These are phyloP conservation scores for Botrytis cinerea DNA, from an alignment of 2,329 filamentous ascomycete genomes.

Conservation along the genomic window DNA sequence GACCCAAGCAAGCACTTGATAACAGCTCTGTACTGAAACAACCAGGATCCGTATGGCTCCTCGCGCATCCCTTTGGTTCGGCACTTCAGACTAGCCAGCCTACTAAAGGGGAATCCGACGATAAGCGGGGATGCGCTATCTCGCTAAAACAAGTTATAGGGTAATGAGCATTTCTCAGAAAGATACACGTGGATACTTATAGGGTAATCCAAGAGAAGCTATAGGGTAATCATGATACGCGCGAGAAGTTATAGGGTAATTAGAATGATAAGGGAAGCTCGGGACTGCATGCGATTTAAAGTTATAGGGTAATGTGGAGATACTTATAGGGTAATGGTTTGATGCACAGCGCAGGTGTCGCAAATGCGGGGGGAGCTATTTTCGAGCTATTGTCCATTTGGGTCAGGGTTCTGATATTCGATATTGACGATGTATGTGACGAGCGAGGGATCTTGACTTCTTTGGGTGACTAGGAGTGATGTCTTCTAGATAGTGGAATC, in stretches of 20 bases:
- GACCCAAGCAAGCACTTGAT: neutral
- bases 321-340: neutral
- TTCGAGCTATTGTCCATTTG: neutral
- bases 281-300: neutral
- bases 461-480: neutral
- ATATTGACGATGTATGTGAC: neutral
- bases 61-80: neutral
- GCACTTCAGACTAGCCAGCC: neutral
- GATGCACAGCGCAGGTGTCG: neutral
- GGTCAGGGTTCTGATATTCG: neutral
- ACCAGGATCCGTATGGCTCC: neutral
- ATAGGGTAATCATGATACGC: neutral
- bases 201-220: neutral
- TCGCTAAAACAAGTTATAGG: neutral
- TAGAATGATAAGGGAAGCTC: neutral
- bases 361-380: slow-evolving; percentile 8
- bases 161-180: neutral
- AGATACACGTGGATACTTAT: slow-evolving; percentile 7
- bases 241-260: slow-evolving; percentile 7
- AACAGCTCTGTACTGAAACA: neutral
- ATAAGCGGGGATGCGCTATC: neutral
- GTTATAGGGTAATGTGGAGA: slow-evolving; percentile 13
- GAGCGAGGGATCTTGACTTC: neutral
- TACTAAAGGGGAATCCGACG: neutral
- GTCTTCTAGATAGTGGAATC: neutral